Percentiles rank a stretch among this genome's conserved stretches.
phyloP scores from a whole-genome alignment of 495 filamentous ascomycete genomes.

The Penicillium flavigenum region DNA sequence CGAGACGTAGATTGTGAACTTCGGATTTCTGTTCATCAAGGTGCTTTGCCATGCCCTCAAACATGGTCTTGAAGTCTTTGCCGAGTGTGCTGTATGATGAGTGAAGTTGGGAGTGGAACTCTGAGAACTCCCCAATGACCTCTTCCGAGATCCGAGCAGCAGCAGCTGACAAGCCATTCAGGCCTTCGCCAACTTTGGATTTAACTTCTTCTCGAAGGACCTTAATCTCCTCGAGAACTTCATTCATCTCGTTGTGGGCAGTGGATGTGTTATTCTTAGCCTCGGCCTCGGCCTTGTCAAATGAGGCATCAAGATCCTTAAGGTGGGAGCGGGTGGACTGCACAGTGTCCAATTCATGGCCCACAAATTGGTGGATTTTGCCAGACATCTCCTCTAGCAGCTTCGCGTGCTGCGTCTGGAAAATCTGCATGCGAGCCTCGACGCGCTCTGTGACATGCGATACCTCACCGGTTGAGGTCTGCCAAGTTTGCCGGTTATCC shows the following conservation, averaged over 20 bases:
- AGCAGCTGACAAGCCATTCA: constrained; percentile 79
- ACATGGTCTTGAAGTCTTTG: constrained; percentile 82
- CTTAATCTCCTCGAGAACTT: constrained; percentile 88
- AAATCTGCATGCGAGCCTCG: constrained; percentile 66
- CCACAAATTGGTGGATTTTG: constrained; percentile 71
- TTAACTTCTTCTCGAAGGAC: constrained; percentile 84
- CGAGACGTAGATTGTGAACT: constrained; percentile 64
- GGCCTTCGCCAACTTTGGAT: constrained; percentile 75
- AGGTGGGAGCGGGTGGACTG: constrained; percentile 66
- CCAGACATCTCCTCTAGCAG: constrained; percentile 64
- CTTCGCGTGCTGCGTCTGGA: constrained; percentile 66
- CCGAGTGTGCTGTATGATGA: constrained; percentile 83
- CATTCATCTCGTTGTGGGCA: constrained; percentile 85
- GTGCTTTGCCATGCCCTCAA: constrained; percentile 73
- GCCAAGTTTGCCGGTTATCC: constrained; percentile 76
- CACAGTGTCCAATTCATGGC: constrained; percentile 66
- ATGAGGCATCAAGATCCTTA: constrained; percentile 60
- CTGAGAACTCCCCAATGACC: constrained; percentile 80
- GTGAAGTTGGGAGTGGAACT: constrained; percentile 82
- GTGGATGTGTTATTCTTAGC: constrained; percentile 65
- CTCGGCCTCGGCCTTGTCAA: constrained; percentile 63
- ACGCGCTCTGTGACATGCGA: constrained; percentile 70
- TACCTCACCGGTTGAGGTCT: constrained; percentile 70
- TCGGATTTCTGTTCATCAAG: constrained; percentile 77
- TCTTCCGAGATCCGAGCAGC: constrained; percentile 86